Evolutionary conservation across 208 protist species (phyloP).

Genomic region (Blastocrithidia nonstop): DNA sequence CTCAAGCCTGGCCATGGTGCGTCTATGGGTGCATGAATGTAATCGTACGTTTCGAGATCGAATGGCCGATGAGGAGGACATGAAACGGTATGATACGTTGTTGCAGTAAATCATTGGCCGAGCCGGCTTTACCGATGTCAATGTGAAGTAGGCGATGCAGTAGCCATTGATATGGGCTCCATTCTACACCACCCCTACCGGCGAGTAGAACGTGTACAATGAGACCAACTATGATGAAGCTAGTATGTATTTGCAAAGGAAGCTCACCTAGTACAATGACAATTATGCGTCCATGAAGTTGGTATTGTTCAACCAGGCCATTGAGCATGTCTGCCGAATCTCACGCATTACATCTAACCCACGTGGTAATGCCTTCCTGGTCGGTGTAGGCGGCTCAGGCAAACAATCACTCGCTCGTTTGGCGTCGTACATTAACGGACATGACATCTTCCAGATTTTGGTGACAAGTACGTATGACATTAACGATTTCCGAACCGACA

Average conservation of each 20-base stretch:
- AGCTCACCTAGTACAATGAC: conserved; percentile 94
- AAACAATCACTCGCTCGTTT: conserved; percentile 91
- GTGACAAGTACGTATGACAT: conserved; percentile 94
- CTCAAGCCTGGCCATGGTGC: conserved; percentile 61
- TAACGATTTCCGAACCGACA: conserved; percentile 91
- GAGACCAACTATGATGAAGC: conserved; percentile 75
- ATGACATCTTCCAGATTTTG: conserved; percentile 96
- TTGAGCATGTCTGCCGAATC: conserved; percentile 95
- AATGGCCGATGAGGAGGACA: conserved; percentile 83
- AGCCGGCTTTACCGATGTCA: conserved; percentile 74
- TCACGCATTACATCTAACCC: conserved; percentile 91
- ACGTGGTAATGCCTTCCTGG: conserved; percentile 92
- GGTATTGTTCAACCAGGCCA: conserved; percentile 95
- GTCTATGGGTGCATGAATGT: conserved; percentile 94
- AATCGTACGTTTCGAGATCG: conserved; percentile 95
- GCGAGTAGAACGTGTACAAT: conserved; percentile 85
- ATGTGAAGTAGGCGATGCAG: conserved; percentile 62
- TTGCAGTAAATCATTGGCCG: conserved; percentile 72
- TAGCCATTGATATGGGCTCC: conserved; percentile 91
- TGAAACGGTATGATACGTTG: conserved; percentile 80
- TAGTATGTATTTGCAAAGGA: conserved; percentile 70
- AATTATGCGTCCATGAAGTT: conserved; percentile 93
- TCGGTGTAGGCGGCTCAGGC: conserved; percentile 89
- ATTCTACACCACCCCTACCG: conserved; percentile 75
- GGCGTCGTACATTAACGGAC: conserved; percentile 93